These are phyloP conservation scores for Cyclocybe cylindracea DNA, from an alignment of 768 basidiomycete genomes.

Conservation along the genomic window DNA sequence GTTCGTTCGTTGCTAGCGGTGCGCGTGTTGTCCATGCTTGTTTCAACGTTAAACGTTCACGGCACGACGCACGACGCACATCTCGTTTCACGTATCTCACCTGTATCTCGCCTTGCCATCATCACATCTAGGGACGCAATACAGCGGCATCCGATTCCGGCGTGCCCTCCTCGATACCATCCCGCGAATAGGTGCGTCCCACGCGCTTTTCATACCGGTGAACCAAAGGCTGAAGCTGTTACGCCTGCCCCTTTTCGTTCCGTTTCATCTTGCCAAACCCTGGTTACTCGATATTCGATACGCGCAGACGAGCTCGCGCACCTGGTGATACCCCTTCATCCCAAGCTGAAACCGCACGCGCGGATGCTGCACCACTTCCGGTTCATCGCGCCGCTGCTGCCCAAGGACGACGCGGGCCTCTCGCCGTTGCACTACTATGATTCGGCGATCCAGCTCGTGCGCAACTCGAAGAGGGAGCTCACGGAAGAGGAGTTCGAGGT, in stretches of 20 bases:
- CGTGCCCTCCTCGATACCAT: conserved; percentile 73
- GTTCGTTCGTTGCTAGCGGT: conserved; percentile 12
- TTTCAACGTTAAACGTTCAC: not conserved
- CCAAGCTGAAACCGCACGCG: conserved; percentile 65
- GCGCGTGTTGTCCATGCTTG: not conserved
- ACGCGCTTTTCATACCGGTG: no score
- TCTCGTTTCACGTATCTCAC: no score
- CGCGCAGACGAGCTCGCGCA: conserved; percentile 66
- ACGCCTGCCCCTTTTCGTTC: no score
- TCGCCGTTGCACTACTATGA: conserved; percentile 77
- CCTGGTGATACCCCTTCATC: conserved; percentile 71
- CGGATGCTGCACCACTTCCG: conserved; percentile 84
- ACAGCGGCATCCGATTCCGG: conserved; percentile 64
- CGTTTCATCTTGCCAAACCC: not conserved
- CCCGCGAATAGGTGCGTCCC: conserved; percentile 59
- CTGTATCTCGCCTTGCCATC: no score
- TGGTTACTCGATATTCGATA: not conserved
- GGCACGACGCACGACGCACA: no score
- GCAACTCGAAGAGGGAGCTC: conserved; percentile 59
- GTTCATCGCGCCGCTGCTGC: conserved; percentile 67
- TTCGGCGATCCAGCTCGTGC: conserved; percentile 71
- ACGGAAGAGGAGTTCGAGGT: conserved; percentile 67
- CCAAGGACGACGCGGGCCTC: conserved; percentile 60
- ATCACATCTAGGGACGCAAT: conserved; percentile 48
- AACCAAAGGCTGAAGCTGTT: no score